Conservation (phyloP, 306 rosid species). For the Arachis hypogaea region DNA sequence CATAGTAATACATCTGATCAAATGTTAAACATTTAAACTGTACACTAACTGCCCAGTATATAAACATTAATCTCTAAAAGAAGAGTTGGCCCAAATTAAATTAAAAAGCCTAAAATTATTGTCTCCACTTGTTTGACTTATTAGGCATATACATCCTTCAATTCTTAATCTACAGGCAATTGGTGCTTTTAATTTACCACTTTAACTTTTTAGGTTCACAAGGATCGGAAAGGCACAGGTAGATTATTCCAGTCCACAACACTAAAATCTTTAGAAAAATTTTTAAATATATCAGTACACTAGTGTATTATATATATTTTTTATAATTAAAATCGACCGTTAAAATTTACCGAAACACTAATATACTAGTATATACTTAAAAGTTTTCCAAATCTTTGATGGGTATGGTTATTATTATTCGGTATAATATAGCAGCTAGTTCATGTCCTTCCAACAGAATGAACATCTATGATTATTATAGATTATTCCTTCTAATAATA, state of each 20-base stretch:
- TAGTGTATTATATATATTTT: too few species aligned
- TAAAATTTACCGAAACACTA: too few species aligned
- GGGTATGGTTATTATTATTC: conserved; percentile 22
- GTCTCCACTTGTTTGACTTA: conserved; percentile 16
- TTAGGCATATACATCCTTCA: background rate
- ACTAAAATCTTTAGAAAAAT: background rate
- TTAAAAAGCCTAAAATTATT: background rate
- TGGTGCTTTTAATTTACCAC: conserved; percentile 1
- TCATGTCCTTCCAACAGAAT: conserved; percentile 47
- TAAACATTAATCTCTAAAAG: too few species aligned
- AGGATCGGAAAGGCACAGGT: background rate
- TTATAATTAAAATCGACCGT: too few species aligned
- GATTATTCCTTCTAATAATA: conserved; percentile 32
- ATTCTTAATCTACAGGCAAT: conserved; percentile 6
- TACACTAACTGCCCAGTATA: too few species aligned
- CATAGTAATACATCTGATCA: too few species aligned
- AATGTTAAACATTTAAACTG: too few species aligned
- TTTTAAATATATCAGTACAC: too few species aligned
- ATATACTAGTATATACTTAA: too few species aligned
- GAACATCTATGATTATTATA: conserved; percentile 1
- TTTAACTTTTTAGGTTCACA: background rate
- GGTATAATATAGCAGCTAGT: conserved; percentile 21
- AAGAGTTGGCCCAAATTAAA: background rate
- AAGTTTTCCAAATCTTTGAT: too few species aligned
- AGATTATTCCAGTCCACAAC: conserved; percentile 25